Base-by-base conservation (phyloP, 2,329 filamentous ascomycete genomes). In the Beauveria varroae region DNA sequence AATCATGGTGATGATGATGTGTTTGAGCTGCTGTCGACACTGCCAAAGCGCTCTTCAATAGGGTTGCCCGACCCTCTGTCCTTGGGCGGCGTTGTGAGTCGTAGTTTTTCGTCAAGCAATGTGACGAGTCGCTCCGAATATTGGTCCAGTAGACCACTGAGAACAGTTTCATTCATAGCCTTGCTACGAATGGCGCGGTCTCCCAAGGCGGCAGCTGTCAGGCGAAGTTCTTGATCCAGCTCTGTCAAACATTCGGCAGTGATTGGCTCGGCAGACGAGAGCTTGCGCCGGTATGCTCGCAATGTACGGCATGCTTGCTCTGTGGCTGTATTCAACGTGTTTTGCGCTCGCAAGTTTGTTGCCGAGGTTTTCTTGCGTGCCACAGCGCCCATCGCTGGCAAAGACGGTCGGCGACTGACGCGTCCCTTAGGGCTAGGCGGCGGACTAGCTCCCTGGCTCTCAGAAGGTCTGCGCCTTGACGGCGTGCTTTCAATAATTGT, bases 101-200 rank as follows among this genome's bases (percentile, higher is more conserved):
- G 76, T 56, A 91, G 79, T 71, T 88, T 89, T 71, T 91, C 86
- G 65, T 92, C 88, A 50, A 93, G 78, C 72, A 91, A 79, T 51
- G 79, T 84, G 6, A 91, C 84, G 53, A 93, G 76, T 63, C 86
- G 81, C 68, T 91, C 87, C 2, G 87, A 90, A 68, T 91, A 91
- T 73, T 90, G 85, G 66, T 91, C 89, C 8, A 93, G 75, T 50
- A 92, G 74, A 55, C 86, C 86, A 46, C 79, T 83, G 40, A 89
- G 74, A 54, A 83, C 76, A 20, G 79, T 81, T 67, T 86, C 85
- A 64, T 80, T 83, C 70, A 86, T 78, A 1, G 78, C 74, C 69
- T 79, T 76, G 70, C 77, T 82, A 64, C 82, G 75, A 62, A 79
- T 81, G 5, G 79, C 80, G 40, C 82, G 76, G 60, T 85, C 83